Conservation (phyloP, 768 basidiomycete genomes). For the Boletus sp. region DNA sequence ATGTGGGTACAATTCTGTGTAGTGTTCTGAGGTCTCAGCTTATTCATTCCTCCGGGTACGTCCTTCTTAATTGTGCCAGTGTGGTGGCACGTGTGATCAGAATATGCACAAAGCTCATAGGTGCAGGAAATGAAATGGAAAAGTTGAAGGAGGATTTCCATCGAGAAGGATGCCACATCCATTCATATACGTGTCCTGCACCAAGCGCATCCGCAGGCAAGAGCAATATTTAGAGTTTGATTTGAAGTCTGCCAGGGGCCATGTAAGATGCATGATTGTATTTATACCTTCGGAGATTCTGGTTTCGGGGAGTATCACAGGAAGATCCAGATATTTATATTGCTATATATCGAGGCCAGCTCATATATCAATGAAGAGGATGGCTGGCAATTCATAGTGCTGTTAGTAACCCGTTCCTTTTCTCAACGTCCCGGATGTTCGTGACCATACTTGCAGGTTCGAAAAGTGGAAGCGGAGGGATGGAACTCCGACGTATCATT, state of each 20-base stretch:
- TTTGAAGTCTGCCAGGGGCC: too few relatives aligned
- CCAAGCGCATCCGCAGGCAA: slow-evolving; percentile 43
- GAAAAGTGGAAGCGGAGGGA: slow-evolving; percentile 75
- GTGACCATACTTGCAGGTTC: slow-evolving; percentile 49
- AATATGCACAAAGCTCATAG: not conserved
- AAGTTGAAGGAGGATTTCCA: slow-evolving; percentile 68
- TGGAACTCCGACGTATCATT: slow-evolving; percentile 73
- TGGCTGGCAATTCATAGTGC: slow-evolving; percentile 86
- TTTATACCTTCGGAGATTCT: slow-evolving; percentile 68
- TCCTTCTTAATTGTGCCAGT: not conserved
- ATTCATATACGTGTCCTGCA: slow-evolving; percentile 69
- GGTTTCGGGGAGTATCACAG: slow-evolving; percentile 92
- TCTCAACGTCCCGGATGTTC: not conserved
- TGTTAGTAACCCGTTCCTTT: slow-evolving; percentile 52
- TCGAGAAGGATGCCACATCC: slow-evolving; percentile 73
- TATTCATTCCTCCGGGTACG: slow-evolving; percentile 74
- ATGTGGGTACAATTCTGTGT: too few relatives aligned
- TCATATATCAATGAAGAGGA: slow-evolving; percentile 95
- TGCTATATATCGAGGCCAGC: slow-evolving; percentile 94
- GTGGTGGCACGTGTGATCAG: not conserved
- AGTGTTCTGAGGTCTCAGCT: too few relatives aligned
- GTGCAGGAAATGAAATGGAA: slow-evolving; percentile 66
- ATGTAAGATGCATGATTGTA: slow-evolving; percentile 50
- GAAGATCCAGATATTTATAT: slow-evolving; percentile 92
- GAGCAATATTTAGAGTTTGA: slow-evolving; percentile 76